Evolutionary conservation across 129 eudicot genomes (phyloP).

Genomic region (Gnaphalium uliginosum): DNA sequence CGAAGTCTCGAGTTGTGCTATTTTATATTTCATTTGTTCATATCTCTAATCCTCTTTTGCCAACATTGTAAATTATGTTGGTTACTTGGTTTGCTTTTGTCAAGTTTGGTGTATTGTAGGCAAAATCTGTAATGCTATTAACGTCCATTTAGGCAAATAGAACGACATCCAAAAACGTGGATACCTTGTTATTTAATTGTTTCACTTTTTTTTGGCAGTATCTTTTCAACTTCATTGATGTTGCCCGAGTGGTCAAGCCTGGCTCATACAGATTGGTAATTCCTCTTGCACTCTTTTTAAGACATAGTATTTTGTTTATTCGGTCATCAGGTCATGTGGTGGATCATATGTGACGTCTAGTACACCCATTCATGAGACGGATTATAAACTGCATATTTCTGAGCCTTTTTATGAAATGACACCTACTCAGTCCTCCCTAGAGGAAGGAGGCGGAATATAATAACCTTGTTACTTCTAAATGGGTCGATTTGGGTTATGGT

Average conservation of each 20-base stretch:
- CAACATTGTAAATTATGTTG: background rate
- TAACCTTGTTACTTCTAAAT: no score
- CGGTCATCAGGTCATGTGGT: slow-evolving; percentile 3
- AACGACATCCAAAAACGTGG: background rate
- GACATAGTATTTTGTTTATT: background rate
- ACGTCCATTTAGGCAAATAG: background rate
- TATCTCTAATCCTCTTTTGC: background rate
- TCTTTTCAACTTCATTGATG: slow-evolving; percentile 83
- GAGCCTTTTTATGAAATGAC: background rate
- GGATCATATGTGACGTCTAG: background rate
- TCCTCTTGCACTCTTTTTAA: background rate
- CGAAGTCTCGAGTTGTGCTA: background rate
- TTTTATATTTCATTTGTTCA: background rate
- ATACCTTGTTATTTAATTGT: slow-evolving; percentile 1
- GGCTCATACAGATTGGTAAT: slow-evolving; percentile 91
- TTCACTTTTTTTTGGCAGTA: slow-evolving; percentile 40
- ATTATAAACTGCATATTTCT: background rate
- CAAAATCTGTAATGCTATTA: background rate
- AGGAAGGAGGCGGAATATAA: no score
- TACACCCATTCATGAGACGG: slow-evolving; percentile 14
- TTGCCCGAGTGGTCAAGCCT: slow-evolving; percentile 78
- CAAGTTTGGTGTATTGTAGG: slow-evolving; percentile 2
- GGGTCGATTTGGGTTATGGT: no score
- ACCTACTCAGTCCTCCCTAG: background rate
- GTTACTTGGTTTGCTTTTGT: background rate